Base-by-base conservation (phyloP, 179 eudicot genomes). In the Carnegiea gigantea region DNA sequence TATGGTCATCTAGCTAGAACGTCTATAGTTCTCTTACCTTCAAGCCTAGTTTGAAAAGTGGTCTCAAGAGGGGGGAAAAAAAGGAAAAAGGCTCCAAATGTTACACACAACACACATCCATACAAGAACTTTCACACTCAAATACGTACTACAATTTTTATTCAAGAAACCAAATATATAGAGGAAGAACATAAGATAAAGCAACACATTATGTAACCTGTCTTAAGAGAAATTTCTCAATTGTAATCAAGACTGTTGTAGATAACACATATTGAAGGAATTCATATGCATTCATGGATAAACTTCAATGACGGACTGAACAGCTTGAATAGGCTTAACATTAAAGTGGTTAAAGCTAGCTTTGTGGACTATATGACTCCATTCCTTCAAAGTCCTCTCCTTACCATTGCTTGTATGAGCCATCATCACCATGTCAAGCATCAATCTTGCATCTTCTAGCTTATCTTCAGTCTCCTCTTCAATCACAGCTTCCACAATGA, bases 391-490 rank as follows among this genome's bases (percentile, higher is more conserved):
- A 67, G 91, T 89, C 77, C 96, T 88, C 49, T 93, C 97, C 74
- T 93, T 92, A 9, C 98, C 98, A 11, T 81, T 86, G 14, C 81
- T 86, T 15, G 97, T 93, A 79, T 92, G 93, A 24, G 91, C 92
- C 97, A 92, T 76, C 95, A 92, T 93, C 54, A 83, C 90, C 93
- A 93, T 90, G 57, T 93, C 98, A 60, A 93, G 76, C 86, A 88
- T 85, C 85, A 93, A 71, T 46, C 88, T 88, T 73, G 84, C 97
- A 75, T 85, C 86, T 62, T 86, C 84, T 0, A 82, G 84, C 82
- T 85, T 54, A 49, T 76, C 6, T 57, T 59, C 23, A 68, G 68
- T 62, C 13, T 76, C 54, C 28, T 85, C 89, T 28, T 79, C 87
- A 0, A 91, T n/a, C n/a, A 94, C 90, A 0, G 87, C 92, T 64